Evolutionary conservation across 2,329 filamentous ascomycete genomes (phyloP), one percentile per base, ranked within the genome.

Genomic region (Pseudopyricularia javanii): DNA sequence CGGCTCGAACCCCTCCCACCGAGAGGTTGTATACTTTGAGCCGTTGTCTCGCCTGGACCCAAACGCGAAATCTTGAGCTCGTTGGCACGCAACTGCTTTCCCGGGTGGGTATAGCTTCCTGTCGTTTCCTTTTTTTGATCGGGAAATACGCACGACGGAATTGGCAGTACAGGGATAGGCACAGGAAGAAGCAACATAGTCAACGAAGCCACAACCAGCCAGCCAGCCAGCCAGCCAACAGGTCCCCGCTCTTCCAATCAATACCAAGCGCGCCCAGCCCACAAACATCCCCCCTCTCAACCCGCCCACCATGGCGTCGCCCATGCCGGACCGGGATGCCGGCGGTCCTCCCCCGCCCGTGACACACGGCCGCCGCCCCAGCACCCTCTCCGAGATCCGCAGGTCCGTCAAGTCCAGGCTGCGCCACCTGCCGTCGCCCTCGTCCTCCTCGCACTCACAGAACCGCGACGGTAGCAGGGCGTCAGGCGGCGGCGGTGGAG

Each of bases 401-500:
- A 80, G 74, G 65, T 74, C 72, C 50, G 73, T 75, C 40, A 75
- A 72, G 60, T 69, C 72, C 54, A 78, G 76, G 61, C 64, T 79
- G 54, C 74, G 76, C 35, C 69, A 69, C 65, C 15, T 64, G 60
- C 70, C 68, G 40, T 63, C 61, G 47, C 55, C 65, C n/a, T 60
- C 63, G 17, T 45, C 22, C 56, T 56, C 45, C 56, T 62, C 60
- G 59, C 63, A 59, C 56, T 63, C 56, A 55, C 60, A 53, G 52
- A 55, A 53, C 58, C 61, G 49, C 56, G 63, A 61, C 53, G 67
- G 45, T 70, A 81, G 59, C 77, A 80, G 14, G 20, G 4, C 40
- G 9, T 3, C 40, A 20, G 40, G 40, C 24, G 40, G 9, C 7
- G 40, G 24, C 11, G 40, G 40, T 3, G 22, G 28, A 45, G 12